phyloP scores from a whole-genome alignment of 1,139 yeast genomes.

The Blastobotrys apis region DNA sequence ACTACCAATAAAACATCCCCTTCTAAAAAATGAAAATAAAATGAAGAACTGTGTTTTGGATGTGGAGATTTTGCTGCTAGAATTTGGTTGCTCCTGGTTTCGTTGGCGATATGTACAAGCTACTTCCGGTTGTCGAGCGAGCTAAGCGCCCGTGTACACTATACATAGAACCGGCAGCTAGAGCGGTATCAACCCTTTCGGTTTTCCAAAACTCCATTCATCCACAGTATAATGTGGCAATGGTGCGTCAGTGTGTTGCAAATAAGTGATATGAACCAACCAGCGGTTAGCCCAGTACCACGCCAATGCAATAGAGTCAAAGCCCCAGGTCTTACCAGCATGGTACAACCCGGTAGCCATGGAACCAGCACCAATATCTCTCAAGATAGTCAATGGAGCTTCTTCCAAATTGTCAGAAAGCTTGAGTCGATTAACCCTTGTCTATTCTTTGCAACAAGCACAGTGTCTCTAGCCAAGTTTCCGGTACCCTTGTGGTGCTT shows the following conservation, averaged over 20 bases:
- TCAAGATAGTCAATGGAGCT: slow-evolving; percentile 62
- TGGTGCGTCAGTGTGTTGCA: slow-evolving; percentile 79
- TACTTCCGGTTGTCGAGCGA: too few species aligned
- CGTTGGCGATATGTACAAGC: too few species aligned
- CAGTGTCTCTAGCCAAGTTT: slow-evolving; percentile 76
- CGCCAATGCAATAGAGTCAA: slow-evolving; percentile 62
- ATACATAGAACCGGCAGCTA: too few species aligned
- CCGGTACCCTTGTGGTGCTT: slow-evolving; percentile 90
- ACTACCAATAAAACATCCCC: too few species aligned
- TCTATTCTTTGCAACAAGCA: slow-evolving; percentile 68
- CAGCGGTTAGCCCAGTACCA: slow-evolving; percentile 83
- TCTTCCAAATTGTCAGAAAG: slow-evolving; percentile 58
- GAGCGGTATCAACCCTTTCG: too few species aligned
- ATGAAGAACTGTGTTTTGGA: too few species aligned
- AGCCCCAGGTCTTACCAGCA: slow-evolving; percentile 62
- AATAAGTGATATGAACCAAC: slow-evolving; percentile 79
- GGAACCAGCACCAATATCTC: slow-evolving; percentile 61
- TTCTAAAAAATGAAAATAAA: too few species aligned
- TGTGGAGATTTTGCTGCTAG: too few species aligned
- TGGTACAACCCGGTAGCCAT: slow-evolving; percentile 54
- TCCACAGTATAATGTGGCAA: slow-evolving; percentile 72
- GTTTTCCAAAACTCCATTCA: slow-evolving; percentile 84
- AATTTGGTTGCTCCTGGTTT: too few species aligned
- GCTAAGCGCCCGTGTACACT: too few species aligned
- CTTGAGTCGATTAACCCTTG: slow-evolving; percentile 42